phyloP scores from a whole-genome alignment of 73 alveolate genomes.

The Paramecium sexaurelia region DNA sequence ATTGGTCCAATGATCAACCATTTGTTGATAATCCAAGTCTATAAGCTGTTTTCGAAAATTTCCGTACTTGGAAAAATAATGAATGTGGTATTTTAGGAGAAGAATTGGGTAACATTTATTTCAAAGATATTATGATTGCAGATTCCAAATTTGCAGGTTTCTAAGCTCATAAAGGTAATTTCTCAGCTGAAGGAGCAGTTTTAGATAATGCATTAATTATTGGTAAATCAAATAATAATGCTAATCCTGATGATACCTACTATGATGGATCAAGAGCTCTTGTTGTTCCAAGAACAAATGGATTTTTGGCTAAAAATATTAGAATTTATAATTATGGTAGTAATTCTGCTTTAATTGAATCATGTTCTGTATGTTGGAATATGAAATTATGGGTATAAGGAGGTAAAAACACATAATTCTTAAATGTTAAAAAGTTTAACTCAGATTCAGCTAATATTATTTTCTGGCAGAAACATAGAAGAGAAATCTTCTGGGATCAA shows the following conservation, averaged over 20 bases:
- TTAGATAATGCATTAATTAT: constrained; percentile 63
- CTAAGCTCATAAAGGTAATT: constrained; percentile 65
- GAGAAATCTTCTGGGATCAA: not conserved
- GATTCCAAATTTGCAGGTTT: constrained; percentile 74
- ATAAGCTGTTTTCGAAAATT: constrained; percentile 52
- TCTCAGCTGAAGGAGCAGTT: constrained; percentile 43
- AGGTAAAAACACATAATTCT: not conserved
- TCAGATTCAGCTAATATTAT: not conserved
- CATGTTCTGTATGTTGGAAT: constrained; percentile 61
- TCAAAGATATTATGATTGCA: constrained; percentile 67
- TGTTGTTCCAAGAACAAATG: constrained; percentile 36
- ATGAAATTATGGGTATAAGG: not conserved
- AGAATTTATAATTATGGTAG: constrained; percentile 58
- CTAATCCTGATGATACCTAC: not conserved
- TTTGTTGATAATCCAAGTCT: constrained; percentile 60
- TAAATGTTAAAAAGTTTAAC: not conserved
- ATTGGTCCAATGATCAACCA: constrained; percentile 24
- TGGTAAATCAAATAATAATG: not conserved
- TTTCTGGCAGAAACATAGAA: not conserved
- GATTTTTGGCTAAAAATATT: constrained; percentile 33
- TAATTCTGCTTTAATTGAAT: constrained; percentile 32
- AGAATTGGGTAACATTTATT: constrained; percentile 74
- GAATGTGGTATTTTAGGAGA: constrained; percentile 78
- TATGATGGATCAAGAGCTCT: constrained; percentile 64
- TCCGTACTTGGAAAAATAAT: constrained; percentile 71